Percentiles rank a stretch among this genome's conserved stretches.
These are phyloP conservation scores for Tetracentron sinense DNA, from an alignment of 164 flowering plant species.

Conservation along the genomic window DNA sequence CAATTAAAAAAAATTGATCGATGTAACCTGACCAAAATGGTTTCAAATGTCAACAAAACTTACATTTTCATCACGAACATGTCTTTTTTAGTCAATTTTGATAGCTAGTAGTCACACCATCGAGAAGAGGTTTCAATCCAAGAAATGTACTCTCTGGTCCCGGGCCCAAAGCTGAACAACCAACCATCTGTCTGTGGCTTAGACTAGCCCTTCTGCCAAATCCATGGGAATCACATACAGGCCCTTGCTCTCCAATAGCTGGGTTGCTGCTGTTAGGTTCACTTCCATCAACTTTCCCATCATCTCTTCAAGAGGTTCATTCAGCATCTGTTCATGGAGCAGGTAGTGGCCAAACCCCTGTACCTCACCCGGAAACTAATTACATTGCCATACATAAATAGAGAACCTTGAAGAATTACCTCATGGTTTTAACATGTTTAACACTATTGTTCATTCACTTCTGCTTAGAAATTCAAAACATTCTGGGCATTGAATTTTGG, in stretches of 20 bases:
- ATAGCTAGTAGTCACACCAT: too few species aligned
- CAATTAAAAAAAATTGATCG: too few species aligned
- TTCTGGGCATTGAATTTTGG: background rate
- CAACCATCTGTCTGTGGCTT: too few species aligned
- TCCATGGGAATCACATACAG: conserved; percentile 42
- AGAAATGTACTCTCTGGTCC: too few species aligned
- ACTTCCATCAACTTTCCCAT: conserved; percentile 42
- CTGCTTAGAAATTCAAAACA: background rate
- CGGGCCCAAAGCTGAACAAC: too few species aligned
- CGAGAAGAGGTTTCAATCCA: too few species aligned
- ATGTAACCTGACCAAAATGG: too few species aligned
- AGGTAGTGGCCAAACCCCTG: conserved; percentile 60
- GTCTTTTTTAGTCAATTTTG: too few species aligned
- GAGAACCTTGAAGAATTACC: background rate
- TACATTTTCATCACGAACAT: too few species aligned
- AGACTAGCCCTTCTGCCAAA: conserved; percentile 23
- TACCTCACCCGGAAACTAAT: conserved; percentile 6
- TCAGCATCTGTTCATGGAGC: conserved; percentile 26
- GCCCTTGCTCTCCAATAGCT: conserved; percentile 52
- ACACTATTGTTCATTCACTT: background rate
- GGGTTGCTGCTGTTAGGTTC: conserved; percentile 36
- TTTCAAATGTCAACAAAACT: too few species aligned
- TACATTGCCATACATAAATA: background rate
- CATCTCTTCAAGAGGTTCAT: conserved; percentile 57
- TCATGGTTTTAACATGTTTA: background rate